These are phyloP conservation scores for Babesia divergens DNA, from an alignment of 169 alveolate genomes.

Conservation along the genomic window DNA sequence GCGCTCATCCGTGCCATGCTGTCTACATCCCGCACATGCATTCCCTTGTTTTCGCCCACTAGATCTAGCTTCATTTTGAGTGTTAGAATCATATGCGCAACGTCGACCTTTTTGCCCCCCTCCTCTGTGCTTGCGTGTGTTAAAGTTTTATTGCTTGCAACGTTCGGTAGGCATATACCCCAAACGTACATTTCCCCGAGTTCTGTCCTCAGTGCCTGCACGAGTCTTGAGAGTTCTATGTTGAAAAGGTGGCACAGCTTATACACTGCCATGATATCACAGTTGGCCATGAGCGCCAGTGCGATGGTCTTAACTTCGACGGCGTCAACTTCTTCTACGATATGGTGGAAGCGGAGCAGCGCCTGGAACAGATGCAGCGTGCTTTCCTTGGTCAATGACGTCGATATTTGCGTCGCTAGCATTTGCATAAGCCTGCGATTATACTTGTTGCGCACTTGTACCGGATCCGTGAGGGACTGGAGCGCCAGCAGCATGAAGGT, in stretches of 20 bases:
- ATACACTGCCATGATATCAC: slow-evolving; percentile 27
- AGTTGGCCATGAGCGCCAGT: background rate
- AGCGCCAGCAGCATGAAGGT: slow-evolving; percentile 53
- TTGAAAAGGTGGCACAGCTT: slow-evolving; percentile 14
- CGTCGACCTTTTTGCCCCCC: background rate
- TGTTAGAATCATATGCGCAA: slow-evolving; percentile 5
- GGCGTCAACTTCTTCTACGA: slow-evolving; percentile 2
- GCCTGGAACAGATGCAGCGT: background rate
- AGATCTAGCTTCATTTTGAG: slow-evolving; percentile 1
- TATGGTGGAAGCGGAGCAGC: slow-evolving; percentile 10
- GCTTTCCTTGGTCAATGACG: background rate
- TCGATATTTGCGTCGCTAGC: slow-evolving; percentile 1
- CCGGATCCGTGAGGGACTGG: slow-evolving; percentile 53
- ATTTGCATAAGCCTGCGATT: slow-evolving; percentile 3
- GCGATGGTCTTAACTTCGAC: slow-evolving; percentile 5
- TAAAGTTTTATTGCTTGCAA: background rate
- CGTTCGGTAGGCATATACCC: slow-evolving; percentile 31
- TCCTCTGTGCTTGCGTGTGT: background rate
- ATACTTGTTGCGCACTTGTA: slow-evolving; percentile 21
- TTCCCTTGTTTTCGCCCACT: background rate
- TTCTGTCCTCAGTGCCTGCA: background rate
- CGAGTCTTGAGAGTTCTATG: slow-evolving; percentile 11
- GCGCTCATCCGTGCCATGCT: background rate
- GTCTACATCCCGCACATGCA: background rate
- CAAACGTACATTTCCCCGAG: background rate